phyloP scores from a whole-genome alignment of 768 basidiomycete species.

The Serendipita sp. region DNA sequence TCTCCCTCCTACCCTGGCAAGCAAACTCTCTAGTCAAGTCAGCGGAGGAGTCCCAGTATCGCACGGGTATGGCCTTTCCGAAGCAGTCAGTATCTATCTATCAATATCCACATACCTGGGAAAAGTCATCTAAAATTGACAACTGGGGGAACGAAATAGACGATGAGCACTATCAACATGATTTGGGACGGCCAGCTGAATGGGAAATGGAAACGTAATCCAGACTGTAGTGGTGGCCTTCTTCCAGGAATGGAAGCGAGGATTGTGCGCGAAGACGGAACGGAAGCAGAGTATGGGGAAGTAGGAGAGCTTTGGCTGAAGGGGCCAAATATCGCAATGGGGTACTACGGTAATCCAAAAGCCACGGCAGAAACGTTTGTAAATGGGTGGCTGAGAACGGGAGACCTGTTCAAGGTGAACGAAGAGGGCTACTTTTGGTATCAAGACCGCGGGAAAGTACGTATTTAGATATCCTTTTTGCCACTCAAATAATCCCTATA shows the following conservation, averaged over 20 bases:
- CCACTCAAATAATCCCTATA: too few relatives aligned
- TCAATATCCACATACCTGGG: constrained; percentile 3
- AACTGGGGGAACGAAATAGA: too few relatives aligned
- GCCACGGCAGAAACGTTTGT: constrained; percentile 51
- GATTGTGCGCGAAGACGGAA: constrained; percentile 48
- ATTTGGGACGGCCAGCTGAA: constrained; percentile 30
- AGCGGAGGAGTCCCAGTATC: constrained; percentile 17
- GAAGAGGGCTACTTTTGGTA: constrained; percentile 51
- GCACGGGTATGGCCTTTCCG: constrained; percentile 58
- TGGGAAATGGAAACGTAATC: constrained; percentile 22
- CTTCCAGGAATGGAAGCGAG: constrained; percentile 64
- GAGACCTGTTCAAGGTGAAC: constrained; percentile 52
- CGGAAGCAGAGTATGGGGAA: constrained; percentile 37
- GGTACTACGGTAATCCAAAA: constrained; percentile 57
- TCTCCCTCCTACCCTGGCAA: constrained; percentile 39
- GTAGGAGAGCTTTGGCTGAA: constrained; percentile 72
- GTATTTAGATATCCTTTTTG: too few relatives aligned
- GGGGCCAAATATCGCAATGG: constrained; percentile 71
- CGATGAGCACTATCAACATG: constrained; percentile 33
- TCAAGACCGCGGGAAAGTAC: constrained; percentile 61
- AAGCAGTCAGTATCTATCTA: constrained; percentile 31
- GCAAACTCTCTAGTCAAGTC: constrained; percentile 26
- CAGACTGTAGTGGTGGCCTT: constrained; percentile 34
- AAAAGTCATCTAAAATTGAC: too few relatives aligned
- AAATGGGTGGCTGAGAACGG: constrained; percentile 60